These are phyloP conservation scores for Wallacemonas sp. DNA, from an alignment of 208 protist genomes.

Conservation along the genomic window DNA sequence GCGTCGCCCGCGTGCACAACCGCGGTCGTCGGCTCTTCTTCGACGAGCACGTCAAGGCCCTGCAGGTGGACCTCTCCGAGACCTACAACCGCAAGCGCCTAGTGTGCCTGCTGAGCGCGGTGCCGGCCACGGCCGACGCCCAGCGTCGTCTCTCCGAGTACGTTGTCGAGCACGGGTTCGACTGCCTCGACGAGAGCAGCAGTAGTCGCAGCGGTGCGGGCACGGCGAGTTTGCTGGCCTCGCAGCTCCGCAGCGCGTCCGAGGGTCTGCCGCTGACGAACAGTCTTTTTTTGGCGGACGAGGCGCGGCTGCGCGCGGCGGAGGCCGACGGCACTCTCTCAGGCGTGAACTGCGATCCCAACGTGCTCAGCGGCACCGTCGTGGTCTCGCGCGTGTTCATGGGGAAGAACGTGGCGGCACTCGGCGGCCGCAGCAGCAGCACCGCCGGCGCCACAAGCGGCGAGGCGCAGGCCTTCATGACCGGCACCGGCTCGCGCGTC, in stretches of 20 bases:
- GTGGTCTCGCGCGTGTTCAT: slow-evolving; percentile 63
- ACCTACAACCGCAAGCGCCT: slow-evolving; percentile 58
- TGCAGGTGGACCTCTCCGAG: slow-evolving; percentile 81
- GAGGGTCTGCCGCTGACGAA: slow-evolving; percentile 88
- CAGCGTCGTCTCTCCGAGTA: slow-evolving; percentile 57
- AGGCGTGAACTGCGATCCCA: slow-evolving; percentile 24
- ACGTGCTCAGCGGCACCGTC: slow-evolving; percentile 36
- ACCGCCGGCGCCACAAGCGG: neutral
- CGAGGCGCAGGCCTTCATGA: slow-evolving; percentile 24
- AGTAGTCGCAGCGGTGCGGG: neutral
- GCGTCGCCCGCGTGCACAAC: slow-evolving; percentile 84
- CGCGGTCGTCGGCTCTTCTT: slow-evolving; percentile 81
- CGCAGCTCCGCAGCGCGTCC: slow-evolving; percentile 21
- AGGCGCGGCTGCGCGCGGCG: slow-evolving; percentile 53
- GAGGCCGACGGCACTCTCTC: slow-evolving; percentile 29
- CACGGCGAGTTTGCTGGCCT: neutral
- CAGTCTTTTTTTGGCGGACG: slow-evolving; percentile 84
- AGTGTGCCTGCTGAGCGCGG: slow-evolving; percentile 81
- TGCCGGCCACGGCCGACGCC: slow-evolving; percentile 32
- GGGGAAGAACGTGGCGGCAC: slow-evolving; percentile 54
- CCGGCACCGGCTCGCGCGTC: slow-evolving; percentile 35
- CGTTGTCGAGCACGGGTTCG: slow-evolving; percentile 37
- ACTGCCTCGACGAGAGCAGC: slow-evolving; percentile 14
- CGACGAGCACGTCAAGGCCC: slow-evolving; percentile 67
- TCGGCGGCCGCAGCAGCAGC: slow-evolving; percentile 25